phyloP scores from a whole-genome alignment of 2,329 filamentous ascomycete genomes.

The Metarhizium anisopliae region DNA sequence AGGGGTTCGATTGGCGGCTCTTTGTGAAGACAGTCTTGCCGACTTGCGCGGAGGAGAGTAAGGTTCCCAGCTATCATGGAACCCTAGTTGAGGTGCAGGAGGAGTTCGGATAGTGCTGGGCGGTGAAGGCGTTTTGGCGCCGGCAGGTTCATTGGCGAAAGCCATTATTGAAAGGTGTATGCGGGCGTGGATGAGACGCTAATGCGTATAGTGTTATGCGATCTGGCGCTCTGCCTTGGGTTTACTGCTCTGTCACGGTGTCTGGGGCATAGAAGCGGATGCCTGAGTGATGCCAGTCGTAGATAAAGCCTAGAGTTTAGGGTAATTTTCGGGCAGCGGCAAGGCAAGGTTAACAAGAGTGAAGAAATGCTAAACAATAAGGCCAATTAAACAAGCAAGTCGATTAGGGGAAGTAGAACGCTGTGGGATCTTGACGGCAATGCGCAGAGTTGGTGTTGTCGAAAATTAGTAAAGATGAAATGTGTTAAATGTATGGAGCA shows the following conservation, averaged over 20 bases:
- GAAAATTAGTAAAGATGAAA: constrained; percentile 1
- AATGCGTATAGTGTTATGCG: not conserved
- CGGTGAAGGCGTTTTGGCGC: constrained; percentile 47
- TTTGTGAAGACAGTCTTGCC: constrained; percentile 51
- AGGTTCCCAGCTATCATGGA: constrained; percentile 60
- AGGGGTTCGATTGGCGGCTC: constrained; percentile 43
- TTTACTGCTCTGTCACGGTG: constrained; percentile 2
- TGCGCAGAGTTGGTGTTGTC: not conserved
- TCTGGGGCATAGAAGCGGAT: constrained; percentile 10
- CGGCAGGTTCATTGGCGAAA: constrained; percentile 8
- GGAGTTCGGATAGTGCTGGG: constrained; percentile 53
- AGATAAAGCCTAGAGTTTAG: not conserved
- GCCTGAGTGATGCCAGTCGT: constrained; percentile 6
- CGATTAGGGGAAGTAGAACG: constrained; percentile 1
- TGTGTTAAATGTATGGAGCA: constrained; percentile 6
- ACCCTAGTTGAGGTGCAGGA: constrained; percentile 59
- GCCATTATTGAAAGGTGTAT: constrained; percentile 17
- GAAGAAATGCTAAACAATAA: constrained; percentile 2
- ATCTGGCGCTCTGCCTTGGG: not conserved
- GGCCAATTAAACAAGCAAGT: not conserved
- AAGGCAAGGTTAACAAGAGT: not conserved
- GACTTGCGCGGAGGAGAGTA: constrained; percentile 65
- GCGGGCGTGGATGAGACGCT: constrained; percentile 4
- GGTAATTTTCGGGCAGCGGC: not conserved
- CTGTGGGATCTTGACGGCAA: not conserved